These are phyloP conservation scores for Plicaturopsis crispa DNA, from an alignment of 768 basidiomycete species.

Conservation along the genomic window DNA sequence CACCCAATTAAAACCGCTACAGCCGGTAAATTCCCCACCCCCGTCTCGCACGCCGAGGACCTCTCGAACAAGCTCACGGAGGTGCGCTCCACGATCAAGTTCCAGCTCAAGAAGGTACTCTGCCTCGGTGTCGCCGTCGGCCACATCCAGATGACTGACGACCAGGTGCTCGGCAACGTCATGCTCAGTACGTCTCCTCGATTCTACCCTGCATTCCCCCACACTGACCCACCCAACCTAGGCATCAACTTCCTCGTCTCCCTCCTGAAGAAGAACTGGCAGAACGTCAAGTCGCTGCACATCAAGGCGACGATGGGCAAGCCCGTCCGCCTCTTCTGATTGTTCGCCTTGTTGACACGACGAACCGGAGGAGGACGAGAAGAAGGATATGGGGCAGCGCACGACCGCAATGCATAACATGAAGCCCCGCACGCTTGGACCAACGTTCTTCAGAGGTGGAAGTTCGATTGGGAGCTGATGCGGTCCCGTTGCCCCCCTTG, in stretches of 20 bases:
- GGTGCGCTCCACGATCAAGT: slow-evolving; percentile 99
- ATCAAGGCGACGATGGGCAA: slow-evolving; percentile 99
- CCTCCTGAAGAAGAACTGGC: slow-evolving; percentile 99
- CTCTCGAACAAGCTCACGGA: slow-evolving; percentile 84
- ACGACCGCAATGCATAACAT: slow-evolving; percentile 85
- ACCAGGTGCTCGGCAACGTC: slow-evolving; percentile 94
- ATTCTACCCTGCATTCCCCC: neutral
- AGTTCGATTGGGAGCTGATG: neutral
- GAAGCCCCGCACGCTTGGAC: slow-evolving; percentile 99
- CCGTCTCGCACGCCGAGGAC: slow-evolving; percentile 90
- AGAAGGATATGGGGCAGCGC: slow-evolving; percentile 17
- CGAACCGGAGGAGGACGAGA: slow-evolving; percentile 9
- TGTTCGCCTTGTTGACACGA: slow-evolving; percentile 3
- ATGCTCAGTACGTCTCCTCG: slow-evolving; percentile 74
- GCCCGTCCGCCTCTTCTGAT: slow-evolving; percentile 88
- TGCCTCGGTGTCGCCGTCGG: slow-evolving; percentile 99
- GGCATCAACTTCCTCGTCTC: slow-evolving; percentile 99
- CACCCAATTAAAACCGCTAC: neutral
- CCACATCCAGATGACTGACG: slow-evolving; percentile 95
- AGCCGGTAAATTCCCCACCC: slow-evolving; percentile 99
- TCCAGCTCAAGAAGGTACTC: slow-evolving; percentile 99
- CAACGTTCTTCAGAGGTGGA: slow-evolving; percentile 59
- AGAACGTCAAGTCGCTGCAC: slow-evolving; percentile 98
- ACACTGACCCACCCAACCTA: slow-evolving; percentile 15
- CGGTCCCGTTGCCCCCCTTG: neutral